Evolutionary conservation across 345 rosid species (phyloP).

Genomic region (Eucalyptus guilfoylei): DNA sequence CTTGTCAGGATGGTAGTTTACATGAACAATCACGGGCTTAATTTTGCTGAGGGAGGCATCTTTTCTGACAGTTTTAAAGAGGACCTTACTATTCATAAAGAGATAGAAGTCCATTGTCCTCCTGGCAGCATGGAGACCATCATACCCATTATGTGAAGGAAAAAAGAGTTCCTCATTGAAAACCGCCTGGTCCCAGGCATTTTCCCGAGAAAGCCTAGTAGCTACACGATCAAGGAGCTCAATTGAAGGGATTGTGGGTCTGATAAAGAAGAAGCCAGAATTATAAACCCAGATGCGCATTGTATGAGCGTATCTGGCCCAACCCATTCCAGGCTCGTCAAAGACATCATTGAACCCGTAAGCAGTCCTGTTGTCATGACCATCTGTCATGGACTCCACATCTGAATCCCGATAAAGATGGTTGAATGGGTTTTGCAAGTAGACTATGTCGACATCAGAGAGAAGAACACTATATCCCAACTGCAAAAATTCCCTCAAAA

Average conservation of each 20-base stretch:
- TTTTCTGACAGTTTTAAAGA: slow-evolving; percentile 32
- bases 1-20: slow-evolving; percentile 36
- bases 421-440: slow-evolving; percentile 33
- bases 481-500: slow-evolving; percentile 43
- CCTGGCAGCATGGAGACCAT: slow-evolving; percentile 32
- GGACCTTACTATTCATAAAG: slow-evolving; percentile 41
- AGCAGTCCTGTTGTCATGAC: slow-evolving; percentile 30
- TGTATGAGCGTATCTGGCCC: slow-evolving; percentile 35
- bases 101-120: slow-evolving; percentile 32
- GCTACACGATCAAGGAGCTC: slow-evolving; percentile 44
- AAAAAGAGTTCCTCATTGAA: slow-evolving; percentile 37
- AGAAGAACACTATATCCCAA: slow-evolving; percentile 40
- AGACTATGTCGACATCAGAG: slow-evolving; percentile 31
- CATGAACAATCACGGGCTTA: slow-evolving; percentile 35
- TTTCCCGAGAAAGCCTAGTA: slow-evolving; percentile 11
- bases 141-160: slow-evolving; percentile 32
- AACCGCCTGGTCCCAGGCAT: slow-evolving; percentile 38
- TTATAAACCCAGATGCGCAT: slow-evolving; percentile 43
- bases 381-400: slow-evolving; percentile 41
- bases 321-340: slow-evolving; percentile 34
- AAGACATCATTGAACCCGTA: slow-evolving; percentile 26
- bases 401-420: slow-evolving; percentile 35
- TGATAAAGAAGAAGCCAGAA: slow-evolving; percentile 36
- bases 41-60: slow-evolving; percentile 14
- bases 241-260: slow-evolving; percentile 29